phyloP scores from a whole-genome alignment of 2,329 filamentous ascomycete species.

The Verruconis gallopava region DNA sequence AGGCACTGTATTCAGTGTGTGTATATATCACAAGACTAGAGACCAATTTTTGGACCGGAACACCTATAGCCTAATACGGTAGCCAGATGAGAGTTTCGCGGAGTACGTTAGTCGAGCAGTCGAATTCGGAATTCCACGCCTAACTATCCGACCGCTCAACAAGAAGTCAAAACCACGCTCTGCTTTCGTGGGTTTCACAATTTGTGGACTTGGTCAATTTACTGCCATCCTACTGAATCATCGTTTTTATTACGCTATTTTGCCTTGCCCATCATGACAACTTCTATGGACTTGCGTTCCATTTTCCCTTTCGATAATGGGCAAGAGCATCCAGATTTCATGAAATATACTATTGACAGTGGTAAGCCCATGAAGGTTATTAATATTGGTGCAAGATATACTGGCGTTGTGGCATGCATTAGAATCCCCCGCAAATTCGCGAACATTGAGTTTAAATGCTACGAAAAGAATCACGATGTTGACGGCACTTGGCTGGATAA shows the following conservation, averaged over 20 bases:
- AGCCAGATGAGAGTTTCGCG: too few species aligned
- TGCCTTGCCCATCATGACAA: background rate
- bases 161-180: background rate
- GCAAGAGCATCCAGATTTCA: conserved; percentile 3
- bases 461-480: conserved; percentile 41
- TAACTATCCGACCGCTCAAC: background rate
- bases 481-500: conserved; percentile 37
- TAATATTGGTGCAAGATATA: conserved; percentile 5
- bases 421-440: conserved; percentile 1
- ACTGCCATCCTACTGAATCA: background rate
- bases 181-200: background rate
- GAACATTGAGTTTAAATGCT: conserved; percentile 10
- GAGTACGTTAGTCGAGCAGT: background rate
- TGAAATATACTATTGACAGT: conserved; percentile 3
- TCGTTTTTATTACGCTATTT: background rate
- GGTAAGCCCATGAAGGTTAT: conserved; percentile 4
- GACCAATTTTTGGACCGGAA: too few species aligned
- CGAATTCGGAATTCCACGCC: background rate
- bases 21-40: too few species aligned
- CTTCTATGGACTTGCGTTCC: conserved; percentile 2
- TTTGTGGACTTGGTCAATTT: too few species aligned
- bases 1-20: background rate
- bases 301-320: conserved; percentile 5
- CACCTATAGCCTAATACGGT: too few species aligned
- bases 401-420: conserved; percentile 2